Base-by-base conservation (phyloP, 176 grass and related monocot genomes). In the Lolium multiflorum region DNA sequence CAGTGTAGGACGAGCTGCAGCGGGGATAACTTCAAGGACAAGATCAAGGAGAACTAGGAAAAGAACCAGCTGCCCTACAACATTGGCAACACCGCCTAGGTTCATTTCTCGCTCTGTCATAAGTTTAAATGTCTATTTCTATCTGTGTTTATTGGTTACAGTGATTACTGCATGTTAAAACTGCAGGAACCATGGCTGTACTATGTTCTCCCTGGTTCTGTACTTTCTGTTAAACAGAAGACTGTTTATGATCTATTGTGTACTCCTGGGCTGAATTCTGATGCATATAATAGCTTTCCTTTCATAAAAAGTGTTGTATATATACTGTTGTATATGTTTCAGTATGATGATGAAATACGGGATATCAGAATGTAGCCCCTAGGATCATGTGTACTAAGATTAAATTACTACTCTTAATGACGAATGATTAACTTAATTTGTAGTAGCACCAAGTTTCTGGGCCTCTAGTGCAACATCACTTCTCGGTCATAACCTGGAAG, bases 41-140 rank as follows among this genome's bases (percentile, higher is more conserved):
- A 95, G 71, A 89, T 93, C 21, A 95, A 94, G 88, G 86, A 92
- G 46, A 95, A 95, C 61, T 88, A 98, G 64, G 88, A 92, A 81
- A 98, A 94, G 85, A 98, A 95, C 74, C 86, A 92, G 90, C 81
- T 98, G 4, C 95, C 93, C 3, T 93, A 98, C 58, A 87, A 93
- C 8, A 93, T 98, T 10, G 91, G 85, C 4, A 98, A 90, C 89
- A 92, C 95, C 68, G 91, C 95, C 20, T 93, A 98, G 93, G 93
- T 95, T 35, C 31, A 35, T 35, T 35, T 35, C 31, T 35, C 31
- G 31, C 31, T 35, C 31, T 35, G 2, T 35, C 31, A 35, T 35
- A 35, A 35, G 31, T 35, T 35, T 35, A 35, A 35, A 35, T 35
- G 31, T 35, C 3, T 35, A 35, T 35, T 28, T 35, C 31, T 35